These are phyloP conservation scores for Magnusiomyces clavatus DNA, from an alignment of 1,139 yeast species.

Conservation along the genomic window DNA sequence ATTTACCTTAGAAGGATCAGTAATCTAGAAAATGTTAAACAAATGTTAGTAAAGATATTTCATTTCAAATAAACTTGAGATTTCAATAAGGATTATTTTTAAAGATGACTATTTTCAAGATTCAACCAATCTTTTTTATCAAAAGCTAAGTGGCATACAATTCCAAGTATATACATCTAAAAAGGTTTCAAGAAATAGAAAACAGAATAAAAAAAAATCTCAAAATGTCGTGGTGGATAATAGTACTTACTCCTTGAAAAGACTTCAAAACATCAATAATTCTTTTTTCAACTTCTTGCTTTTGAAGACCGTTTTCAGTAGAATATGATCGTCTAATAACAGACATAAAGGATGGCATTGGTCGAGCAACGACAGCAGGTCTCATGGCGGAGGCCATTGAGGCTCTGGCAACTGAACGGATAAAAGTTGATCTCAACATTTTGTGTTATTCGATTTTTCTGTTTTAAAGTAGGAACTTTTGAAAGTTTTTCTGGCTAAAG, in stretches of 20 bases:
- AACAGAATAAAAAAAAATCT: no score
- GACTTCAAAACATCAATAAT: constrained; percentile 73
- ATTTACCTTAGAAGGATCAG: constrained; percentile 22
- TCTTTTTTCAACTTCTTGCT: constrained; percentile 67
- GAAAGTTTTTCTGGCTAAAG: no score
- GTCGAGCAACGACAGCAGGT: constrained; percentile 6
- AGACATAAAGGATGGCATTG: constrained; percentile 14
- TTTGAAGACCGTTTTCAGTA: constrained; percentile 57
- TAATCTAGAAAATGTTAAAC: constrained; percentile 13
- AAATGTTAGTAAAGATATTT: neutral
- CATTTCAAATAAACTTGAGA: neutral
- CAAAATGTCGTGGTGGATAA: no score
- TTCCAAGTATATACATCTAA: no score
- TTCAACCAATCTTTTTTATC: no score
- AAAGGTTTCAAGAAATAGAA: no score
- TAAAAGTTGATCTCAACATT: constrained; percentile 15
- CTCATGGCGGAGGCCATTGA: constrained; percentile 11
- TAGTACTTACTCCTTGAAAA: constrained; percentile 61
- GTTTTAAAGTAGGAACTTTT: no score
- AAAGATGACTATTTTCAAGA: neutral
- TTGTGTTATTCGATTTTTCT: neutral
- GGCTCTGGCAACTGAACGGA: constrained; percentile 12
- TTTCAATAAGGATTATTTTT: neutral
- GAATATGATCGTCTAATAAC: constrained; percentile 12
- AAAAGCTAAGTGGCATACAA: no score